Base-by-base conservation (phyloP, 352 stramenopile species). In the Pythium vanterpoolii region DNA sequence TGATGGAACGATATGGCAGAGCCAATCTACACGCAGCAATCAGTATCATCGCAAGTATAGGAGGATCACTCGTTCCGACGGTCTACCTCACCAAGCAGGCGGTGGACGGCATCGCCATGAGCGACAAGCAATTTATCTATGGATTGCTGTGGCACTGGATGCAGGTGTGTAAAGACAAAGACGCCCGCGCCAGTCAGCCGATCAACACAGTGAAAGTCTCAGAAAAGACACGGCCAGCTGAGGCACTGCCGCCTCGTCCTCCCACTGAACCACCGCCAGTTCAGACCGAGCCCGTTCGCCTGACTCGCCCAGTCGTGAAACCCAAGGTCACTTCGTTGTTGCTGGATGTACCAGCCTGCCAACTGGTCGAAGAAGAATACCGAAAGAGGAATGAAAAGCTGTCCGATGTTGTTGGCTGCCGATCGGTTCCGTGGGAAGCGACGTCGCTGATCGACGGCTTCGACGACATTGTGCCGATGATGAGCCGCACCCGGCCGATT, bases 121-220 rank as follows among this genome's bases (percentile, higher is more conserved):
- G 77, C 9, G 66, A 89, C 44, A 69, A 68, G 31, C 72, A 86
- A 43, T 57, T 70, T 4, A 66, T 56, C 21, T 87, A 79, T 39
- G 75, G 69, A 5, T 34, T 87, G 21, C 62, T 87, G 16, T 86
- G 79, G 77, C 56, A 79, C 52, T 34, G 87, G 6, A 81, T 75
- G 74, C 76, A 86, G 28, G 56, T 52, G 11, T 64, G 40, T 13
- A 40, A 56, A 48, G 39, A 27, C 26, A 5, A 46, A 21, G 24
- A 57, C 38, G 33, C 16, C 2, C 13, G 26, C 10, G 7, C n/a
- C 19, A 38, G 19, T 3, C 45, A 58, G 18, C 19, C 33, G 3
- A 16, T 19, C n/a, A 18, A 6, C n/a, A 39, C 33, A 39, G 14
- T 39, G n/a, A n/a, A n/a, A n/a, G n/a, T n/a, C 33, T 39, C 33